Conservation (phyloP, 2,329 filamentous ascomycete genomes). For the Microsporum canis region DNA sequence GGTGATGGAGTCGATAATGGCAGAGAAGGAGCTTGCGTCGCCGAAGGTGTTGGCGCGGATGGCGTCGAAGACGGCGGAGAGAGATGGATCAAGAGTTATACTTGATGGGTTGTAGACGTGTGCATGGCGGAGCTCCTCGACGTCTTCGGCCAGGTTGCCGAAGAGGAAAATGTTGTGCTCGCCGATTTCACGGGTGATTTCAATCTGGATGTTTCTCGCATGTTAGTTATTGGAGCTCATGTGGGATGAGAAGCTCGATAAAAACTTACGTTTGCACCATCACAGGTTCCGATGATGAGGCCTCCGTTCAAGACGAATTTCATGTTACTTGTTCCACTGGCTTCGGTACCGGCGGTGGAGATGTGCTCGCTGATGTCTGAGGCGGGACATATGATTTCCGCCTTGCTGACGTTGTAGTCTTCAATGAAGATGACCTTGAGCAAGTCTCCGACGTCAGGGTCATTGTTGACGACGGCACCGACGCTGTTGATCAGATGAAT, state of each 20-base stretch:
- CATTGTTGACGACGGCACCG: conserved; percentile 79
- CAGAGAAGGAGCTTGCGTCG: conserved; percentile 63
- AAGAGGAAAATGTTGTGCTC: conserved; percentile 98
- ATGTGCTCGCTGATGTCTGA: conserved; percentile 98
- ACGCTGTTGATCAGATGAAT: conserved; percentile 95
- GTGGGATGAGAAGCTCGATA: neutral
- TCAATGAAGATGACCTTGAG: conserved; percentile 96
- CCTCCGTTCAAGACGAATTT: conserved; percentile 98
- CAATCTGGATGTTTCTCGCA: conserved; percentile 49
- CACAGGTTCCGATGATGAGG: conserved; percentile 93
- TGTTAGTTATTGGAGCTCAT: neutral
- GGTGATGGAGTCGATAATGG: conserved; percentile 70
- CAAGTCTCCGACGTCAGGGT: conserved; percentile 80
- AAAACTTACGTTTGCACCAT: conserved; percentile 78
- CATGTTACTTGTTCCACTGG: conserved; percentile 90
- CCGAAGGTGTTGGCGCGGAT: conserved; percentile 78
- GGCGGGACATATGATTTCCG: conserved; percentile 88
- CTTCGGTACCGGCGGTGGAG: conserved; percentile 90
- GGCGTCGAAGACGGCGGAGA: conserved; percentile 69
- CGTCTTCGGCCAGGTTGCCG: conserved; percentile 87
- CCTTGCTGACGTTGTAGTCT: conserved; percentile 99
- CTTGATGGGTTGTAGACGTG: conserved; percentile 62
- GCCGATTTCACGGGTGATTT: conserved; percentile 93
- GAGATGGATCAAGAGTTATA: conserved; percentile 63
- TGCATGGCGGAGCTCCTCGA: conserved; percentile 84